A percentile compares a stretch with the other conserved stretches of the same genome.
Conservation (phyloP, 768 basidiomycete genomes). For the Pulveroboletus ravenelii region DNA sequence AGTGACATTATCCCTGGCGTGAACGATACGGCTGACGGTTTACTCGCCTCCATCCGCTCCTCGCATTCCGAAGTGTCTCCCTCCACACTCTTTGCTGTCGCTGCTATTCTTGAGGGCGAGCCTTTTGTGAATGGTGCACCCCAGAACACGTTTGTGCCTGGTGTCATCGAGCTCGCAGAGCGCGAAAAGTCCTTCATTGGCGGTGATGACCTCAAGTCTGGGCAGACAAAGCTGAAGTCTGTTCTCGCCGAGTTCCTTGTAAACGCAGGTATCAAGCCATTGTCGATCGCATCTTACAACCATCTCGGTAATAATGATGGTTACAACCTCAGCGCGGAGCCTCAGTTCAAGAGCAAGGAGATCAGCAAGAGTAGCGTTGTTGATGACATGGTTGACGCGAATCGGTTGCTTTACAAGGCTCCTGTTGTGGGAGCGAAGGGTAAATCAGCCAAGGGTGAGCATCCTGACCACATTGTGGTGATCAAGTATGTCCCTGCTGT, state of each 20-base stretch:
- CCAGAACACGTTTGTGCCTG: constrained; percentile 96
- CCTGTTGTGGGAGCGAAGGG: constrained; percentile 52
- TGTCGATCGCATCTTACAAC: constrained; percentile 97
- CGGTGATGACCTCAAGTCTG: constrained; percentile 96
- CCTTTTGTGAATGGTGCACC: constrained; percentile 76
- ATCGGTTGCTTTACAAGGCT: constrained; percentile 85
- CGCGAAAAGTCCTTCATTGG: constrained; percentile 88
- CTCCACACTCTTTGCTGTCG: constrained; percentile 92
- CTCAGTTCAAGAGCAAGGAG: constrained; percentile 97
- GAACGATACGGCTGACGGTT: constrained; percentile 88
- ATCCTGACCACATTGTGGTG: constrained; percentile 95
- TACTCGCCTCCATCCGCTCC: constrained; percentile 73
- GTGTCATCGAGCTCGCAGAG: constrained; percentile 90
- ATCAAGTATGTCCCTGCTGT: constrained; percentile 97
- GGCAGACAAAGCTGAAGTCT: constrained; percentile 96
- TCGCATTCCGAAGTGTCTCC: constrained; percentile 96
- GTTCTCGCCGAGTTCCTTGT: constrained; percentile 96
- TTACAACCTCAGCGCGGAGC: constrained; percentile 81
- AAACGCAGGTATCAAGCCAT: constrained; percentile 96
- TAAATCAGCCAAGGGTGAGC: constrained; percentile 79
- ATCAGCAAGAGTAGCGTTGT: constrained; percentile 96
- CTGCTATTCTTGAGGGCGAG: constrained; percentile 89
- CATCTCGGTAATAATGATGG: constrained; percentile 99
- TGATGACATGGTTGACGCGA: constrained; percentile 96
- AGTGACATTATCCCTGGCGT: constrained; percentile 80